A percentile compares a stretch with the other conserved stretches of the same genome.
These are phyloP conservation scores for Alliaria petiolata DNA, from an alignment of 345 rosid species.

Conservation along the genomic window DNA sequence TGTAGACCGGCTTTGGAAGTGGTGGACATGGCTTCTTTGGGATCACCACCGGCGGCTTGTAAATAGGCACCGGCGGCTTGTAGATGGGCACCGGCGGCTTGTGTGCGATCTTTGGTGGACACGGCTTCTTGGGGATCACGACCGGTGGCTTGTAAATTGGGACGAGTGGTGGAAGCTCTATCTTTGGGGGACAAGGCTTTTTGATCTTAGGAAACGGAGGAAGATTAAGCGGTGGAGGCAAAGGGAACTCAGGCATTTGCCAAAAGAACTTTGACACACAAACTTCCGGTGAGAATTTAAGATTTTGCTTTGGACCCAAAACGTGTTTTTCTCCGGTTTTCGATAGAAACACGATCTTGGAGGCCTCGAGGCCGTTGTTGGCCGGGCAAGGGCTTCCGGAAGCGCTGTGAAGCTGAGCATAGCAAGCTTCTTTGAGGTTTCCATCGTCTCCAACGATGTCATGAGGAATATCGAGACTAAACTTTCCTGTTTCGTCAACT, in stretches of 20 bases:
- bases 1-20: background rate
- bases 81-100: background rate
- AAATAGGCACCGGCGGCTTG: slow-evolving; percentile 21
- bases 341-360: slow-evolving; percentile 50
- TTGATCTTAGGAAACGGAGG: slow-evolving; percentile 19
- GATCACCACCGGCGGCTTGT: slow-evolving; percentile 16
- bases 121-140: slow-evolving; percentile 27
- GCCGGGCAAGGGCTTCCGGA: slow-evolving; percentile 57
- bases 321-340: slow-evolving; percentile 36
- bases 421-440: slow-evolving; percentile 58
- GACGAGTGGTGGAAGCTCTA: slow-evolving; percentile 12
- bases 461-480: slow-evolving; percentile 46
- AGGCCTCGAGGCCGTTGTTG: slow-evolving; percentile 43
- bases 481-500: slow-evolving; percentile 60
- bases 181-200: slow-evolving; percentile 31
- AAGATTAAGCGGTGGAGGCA: slow-evolving; percentile 17
- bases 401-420: slow-evolving; percentile 75
- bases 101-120: slow-evolving; percentile 26
- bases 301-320: slow-evolving; percentile 49
- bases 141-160: slow-evolving; percentile 25
- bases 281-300: slow-evolving; percentile 53
- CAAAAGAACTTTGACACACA: slow-evolving; percentile 56
- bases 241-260: slow-evolving; percentile 40
- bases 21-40: slow-evolving; percentile 20
- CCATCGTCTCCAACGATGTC: slow-evolving; percentile 48